Base-by-base conservation (phyloP, 805 yeast genomes). In the Yamadazyma laniorum region DNA sequence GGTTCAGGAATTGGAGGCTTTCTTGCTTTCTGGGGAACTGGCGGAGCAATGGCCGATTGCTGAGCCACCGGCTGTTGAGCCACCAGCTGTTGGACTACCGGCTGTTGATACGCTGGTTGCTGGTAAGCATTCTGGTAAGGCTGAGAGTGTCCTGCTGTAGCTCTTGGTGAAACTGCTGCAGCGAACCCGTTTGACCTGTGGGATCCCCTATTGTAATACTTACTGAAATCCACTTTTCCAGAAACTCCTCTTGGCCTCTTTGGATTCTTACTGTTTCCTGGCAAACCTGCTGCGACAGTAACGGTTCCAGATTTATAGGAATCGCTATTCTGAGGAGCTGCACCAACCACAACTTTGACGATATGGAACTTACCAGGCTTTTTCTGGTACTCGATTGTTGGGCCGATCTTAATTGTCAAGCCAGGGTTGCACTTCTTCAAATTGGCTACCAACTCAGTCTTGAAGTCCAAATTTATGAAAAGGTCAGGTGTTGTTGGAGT, bases 301-400 rank as follows among this genome's bases (percentile, higher is more conserved):
- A 93, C 90, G 0, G 86, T 79, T 45, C 95, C 85, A 3, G 96
- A 87, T 65, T 93, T 93, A 69, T 93, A 93, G 8, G 65, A 43
- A 58, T 93, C 98, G 29, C 85, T 72, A 47, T 75, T 58, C 8
- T 51, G 52, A 8, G 95, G 95, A 6, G 61, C 62, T 9, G 70
- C 72, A 32, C 82, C 83, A 28, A 73, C 59, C 35, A 73, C 77
- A 53, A 84, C 78, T 59, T 85, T 89, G 49, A 93, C 84, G 6
- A 74, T 59, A 44, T 89, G 93, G 58, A 78, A 82, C 58, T 78
- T 77, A 2, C 95, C 95, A 1, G 96, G 88, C 59, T 93, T 93
- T 74, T 91, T 93, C 63, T 83, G 86, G 62, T 93, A 93, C 44
- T 77, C 75, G 41, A 93, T 75, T 0, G 85, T 75, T 3, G 85